Percentiles rank a stretch among this genome's conserved stretches.
phyloP scores from a whole-genome alignment of 2,329 filamentous ascomycete species.

The Pseudonectria foliicola region DNA sequence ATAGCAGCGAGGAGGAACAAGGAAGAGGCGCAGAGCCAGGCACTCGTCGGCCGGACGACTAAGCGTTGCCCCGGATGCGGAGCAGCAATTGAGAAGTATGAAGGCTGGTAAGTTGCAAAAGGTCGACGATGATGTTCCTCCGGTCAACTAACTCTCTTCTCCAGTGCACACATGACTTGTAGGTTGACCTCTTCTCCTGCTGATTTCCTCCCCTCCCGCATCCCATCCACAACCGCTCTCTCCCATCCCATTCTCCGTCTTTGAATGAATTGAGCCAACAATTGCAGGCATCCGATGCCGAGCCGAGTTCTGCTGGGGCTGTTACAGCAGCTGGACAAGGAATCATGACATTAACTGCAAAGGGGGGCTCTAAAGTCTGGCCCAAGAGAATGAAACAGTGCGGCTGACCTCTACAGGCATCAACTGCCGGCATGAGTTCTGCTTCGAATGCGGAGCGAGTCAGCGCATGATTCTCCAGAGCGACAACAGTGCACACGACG shows the following conservation, averaged over 20 bases:
- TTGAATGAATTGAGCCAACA: conserved; percentile 13
- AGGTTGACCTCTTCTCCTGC: conserved; percentile 17
- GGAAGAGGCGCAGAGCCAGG: conserved; percentile 29
- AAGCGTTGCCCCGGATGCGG: conserved; percentile 33
- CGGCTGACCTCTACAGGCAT: conserved; percentile 18
- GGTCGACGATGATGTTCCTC: background rate
- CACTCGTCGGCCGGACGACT: conserved; percentile 23
- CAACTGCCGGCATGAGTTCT: conserved; percentile 24
- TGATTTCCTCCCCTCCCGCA: background rate
- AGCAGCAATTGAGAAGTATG: conserved; percentile 33
- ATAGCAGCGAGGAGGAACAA: conserved; percentile 21
- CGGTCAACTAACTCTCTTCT: conserved; percentile 13
- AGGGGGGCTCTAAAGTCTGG: background rate
- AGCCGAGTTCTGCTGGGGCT: conserved; percentile 30
- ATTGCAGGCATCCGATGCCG: conserved; percentile 27
- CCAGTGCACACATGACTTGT: conserved; percentile 36
- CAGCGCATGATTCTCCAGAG: conserved; percentile 24
- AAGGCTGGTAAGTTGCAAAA: conserved; percentile 31
- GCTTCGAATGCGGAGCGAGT: conserved; percentile 31
- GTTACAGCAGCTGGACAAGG: conserved; percentile 15
- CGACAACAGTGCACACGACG: conserved; percentile 27
- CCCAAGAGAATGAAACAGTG: conserved; percentile 14
- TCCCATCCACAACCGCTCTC: too few species aligned
- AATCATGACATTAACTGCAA: conserved; percentile 17
- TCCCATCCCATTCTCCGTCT: conserved; percentile 1